A percentile compares a stretch with the other conserved stretches of the same genome.
phyloP scores from a whole-genome alignment of 805 yeast genomes.

The Metschnikowia dekortorum region DNA sequence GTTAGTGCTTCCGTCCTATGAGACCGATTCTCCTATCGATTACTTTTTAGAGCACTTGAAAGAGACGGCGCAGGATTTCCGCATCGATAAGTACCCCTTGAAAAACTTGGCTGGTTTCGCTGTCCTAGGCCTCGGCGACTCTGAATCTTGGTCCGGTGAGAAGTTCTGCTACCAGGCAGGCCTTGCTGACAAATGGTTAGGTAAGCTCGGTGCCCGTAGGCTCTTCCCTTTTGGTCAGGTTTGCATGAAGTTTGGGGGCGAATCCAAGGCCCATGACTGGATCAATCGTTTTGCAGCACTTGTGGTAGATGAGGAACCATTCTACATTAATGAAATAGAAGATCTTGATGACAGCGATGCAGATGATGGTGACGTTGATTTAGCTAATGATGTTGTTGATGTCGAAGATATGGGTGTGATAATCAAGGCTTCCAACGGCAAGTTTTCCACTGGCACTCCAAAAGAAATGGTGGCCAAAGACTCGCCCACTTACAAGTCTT shows the following conservation, averaged over 20 bases:
- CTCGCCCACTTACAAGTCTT: constrained; percentile 81
- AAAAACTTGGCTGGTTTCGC: constrained; percentile 69
- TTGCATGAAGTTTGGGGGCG: constrained; percentile 71
- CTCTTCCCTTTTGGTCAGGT: constrained; percentile 79
- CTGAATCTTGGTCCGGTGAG: constrained; percentile 71
- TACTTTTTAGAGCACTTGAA: constrained; percentile 74
- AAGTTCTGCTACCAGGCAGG: constrained; percentile 85
- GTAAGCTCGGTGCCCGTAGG: constrained; percentile 82
- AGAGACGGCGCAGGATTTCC: constrained; percentile 80
- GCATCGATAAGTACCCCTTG: constrained; percentile 80
- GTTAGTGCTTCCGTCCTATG: constrained; percentile 83
- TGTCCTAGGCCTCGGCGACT: constrained; percentile 84
- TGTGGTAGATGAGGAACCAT: constrained; percentile 68
- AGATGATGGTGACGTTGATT: constrained; percentile 37
- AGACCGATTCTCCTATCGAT: constrained; percentile 88
- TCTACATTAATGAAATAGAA: constrained; percentile 50
- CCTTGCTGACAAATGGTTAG: constrained; percentile 67
- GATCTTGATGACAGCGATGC: constrained; percentile 52
- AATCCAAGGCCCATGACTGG: constrained; percentile 62
- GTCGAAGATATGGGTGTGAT: constrained; percentile 83
- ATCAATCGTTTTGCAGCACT: constrained; percentile 53
- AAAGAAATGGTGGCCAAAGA: constrained; percentile 88
- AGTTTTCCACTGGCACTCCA: constrained; percentile 15
- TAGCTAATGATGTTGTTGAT: constrained; percentile 51
- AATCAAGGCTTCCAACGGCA: constrained; percentile 36